These are phyloP conservation scores for Annulohypoxylon moriforme DNA, from an alignment of 495 filamentous ascomycete species.

Conservation along the genomic window DNA sequence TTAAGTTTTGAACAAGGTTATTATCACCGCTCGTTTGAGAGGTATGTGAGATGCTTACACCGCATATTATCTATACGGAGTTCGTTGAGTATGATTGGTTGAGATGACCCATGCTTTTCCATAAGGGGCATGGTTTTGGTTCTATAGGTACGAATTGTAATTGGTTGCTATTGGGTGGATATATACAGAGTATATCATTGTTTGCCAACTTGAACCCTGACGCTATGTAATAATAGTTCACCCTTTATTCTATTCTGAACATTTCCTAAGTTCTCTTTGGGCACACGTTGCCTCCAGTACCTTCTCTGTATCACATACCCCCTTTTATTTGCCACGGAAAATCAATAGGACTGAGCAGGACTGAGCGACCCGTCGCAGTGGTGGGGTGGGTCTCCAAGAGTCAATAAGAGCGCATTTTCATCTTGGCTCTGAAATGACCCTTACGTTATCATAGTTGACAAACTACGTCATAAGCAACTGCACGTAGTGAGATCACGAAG, in stretches of 20 bases:
- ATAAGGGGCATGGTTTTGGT: background rate
- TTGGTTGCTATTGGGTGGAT: background rate
- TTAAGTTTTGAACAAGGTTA: background rate
- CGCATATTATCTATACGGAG: background rate
- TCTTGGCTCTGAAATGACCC: background rate
- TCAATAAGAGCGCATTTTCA: background rate
- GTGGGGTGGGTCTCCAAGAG: background rate
- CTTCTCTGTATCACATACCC: background rate
- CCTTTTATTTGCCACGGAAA: background rate
- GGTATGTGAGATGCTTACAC: background rate
- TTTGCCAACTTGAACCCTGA: background rate
- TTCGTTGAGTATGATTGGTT: background rate
- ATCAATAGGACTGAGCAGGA: background rate
- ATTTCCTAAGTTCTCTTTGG: too few species aligned
- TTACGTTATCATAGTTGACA: background rate
- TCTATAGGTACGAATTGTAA: background rate
- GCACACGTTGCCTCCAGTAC: background rate
- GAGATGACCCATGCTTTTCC: background rate
- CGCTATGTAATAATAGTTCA: background rate
- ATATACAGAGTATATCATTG: background rate
- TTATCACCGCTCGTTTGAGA: background rate
- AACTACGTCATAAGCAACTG: conserved; percentile 29
- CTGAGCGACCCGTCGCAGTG: too few species aligned
- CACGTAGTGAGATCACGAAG: background rate
- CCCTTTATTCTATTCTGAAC: background rate